phyloP scores from a whole-genome alignment of 192 early-diverging fungal species.

The Physocladia obscura region DNA sequence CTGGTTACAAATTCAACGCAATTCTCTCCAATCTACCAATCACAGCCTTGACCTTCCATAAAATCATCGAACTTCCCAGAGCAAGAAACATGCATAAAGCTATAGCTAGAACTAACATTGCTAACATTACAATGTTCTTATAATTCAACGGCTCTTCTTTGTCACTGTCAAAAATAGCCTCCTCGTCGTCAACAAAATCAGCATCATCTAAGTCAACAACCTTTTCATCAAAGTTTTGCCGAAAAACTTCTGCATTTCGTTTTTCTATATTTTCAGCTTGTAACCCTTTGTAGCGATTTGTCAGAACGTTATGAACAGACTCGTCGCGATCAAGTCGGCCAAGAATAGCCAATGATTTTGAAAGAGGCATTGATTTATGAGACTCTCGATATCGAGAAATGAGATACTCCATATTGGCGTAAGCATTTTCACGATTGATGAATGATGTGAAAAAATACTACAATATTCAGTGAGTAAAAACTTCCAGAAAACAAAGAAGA shows the following conservation, averaged over 20 bases:
- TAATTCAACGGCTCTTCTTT: too few relatives aligned
- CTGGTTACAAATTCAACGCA: conserved; percentile 17
- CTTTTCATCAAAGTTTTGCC: too few relatives aligned
- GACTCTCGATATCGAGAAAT: conserved; percentile 20
- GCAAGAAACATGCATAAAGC: conserved; percentile 21
- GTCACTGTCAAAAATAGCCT: not conserved
- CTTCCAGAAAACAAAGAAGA: not conserved
- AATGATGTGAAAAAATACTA: conserved; percentile 34
- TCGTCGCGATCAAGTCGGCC: too few relatives aligned
- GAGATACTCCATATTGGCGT: conserved; percentile 26
- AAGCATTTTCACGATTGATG: conserved; percentile 27
- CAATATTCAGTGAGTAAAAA: too few relatives aligned
- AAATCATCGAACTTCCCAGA: conserved; percentile 19
- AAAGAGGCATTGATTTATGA: not conserved
- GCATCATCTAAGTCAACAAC: too few relatives aligned
- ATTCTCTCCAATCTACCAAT: conserved; percentile 20
- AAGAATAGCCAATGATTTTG: too few relatives aligned
- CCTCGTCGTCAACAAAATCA: not conserved
- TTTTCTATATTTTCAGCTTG: too few relatives aligned
- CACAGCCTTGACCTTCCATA: conserved; percentile 27
- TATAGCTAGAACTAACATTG: conserved; percentile 9
- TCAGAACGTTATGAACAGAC: too few relatives aligned
- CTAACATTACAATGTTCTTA: not conserved
- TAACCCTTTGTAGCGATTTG: too few relatives aligned
- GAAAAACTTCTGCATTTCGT: too few relatives aligned